Percentiles rank a stretch among this genome's conserved stretches.
phyloP scores from a whole-genome alignment of 192 early-diverging fungal genomes.

The Backusella luteola region DNA sequence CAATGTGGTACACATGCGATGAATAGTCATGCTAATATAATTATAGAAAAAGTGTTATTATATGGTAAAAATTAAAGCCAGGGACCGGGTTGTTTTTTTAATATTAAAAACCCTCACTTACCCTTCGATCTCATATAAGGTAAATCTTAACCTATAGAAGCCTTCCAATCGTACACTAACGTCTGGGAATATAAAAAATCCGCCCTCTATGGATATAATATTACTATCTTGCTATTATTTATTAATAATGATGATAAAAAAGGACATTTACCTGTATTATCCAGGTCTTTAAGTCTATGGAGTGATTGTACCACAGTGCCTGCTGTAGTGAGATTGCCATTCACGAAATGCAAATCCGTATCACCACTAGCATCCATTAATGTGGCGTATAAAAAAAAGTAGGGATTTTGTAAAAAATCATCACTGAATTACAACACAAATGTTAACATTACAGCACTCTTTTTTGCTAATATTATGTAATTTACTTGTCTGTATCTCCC shows the following conservation, averaged over 20 bases:
- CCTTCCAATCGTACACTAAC: constrained; percentile 94
- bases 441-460: constrained; percentile 6
- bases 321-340: constrained; percentile 87
- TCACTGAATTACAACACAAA: constrained; percentile 2
- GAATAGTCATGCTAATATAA: constrained; percentile 27
- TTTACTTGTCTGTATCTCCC: background rate
- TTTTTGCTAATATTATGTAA: constrained; percentile 5
- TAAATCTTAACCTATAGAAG: constrained; percentile 77
- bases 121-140: constrained; percentile 85
- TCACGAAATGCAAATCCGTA: constrained; percentile 82
- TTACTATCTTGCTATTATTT: background rate
- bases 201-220: constrained; percentile 56
- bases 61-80: constrained; percentile 13
- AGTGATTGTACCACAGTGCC: constrained; percentile 93
- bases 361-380: constrained; percentile 73
- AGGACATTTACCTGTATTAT: constrained; percentile 51
- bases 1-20: constrained; percentile 71
- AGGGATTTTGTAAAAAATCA: constrained; percentile 73
- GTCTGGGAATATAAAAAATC: constrained; percentile 95
- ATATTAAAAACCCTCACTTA: constrained; percentile 27
- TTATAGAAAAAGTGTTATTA: constrained; percentile 40
- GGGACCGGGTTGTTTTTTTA: background rate
- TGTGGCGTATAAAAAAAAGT: constrained; percentile 94
- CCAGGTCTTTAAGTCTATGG: constrained; percentile 82
- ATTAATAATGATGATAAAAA: background rate